Evolutionary conservation across 352 stramenopile genomes (phyloP).

Genomic region (Globisporangium camurandrum): DNA sequence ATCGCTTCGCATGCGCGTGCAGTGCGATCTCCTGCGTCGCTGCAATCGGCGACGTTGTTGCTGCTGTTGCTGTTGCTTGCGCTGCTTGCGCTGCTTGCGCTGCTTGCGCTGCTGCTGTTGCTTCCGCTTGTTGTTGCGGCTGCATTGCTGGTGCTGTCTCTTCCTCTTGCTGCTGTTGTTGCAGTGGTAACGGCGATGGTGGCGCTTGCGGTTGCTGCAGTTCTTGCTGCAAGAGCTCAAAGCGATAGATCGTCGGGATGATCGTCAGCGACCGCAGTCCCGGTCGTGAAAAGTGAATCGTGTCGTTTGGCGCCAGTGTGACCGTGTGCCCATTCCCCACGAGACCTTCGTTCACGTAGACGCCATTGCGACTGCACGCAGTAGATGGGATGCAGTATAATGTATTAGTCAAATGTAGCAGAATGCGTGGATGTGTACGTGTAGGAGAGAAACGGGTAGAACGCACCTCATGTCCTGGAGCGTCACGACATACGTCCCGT

Average conservation of each 20-base stretch:
- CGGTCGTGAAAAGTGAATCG: constrained; percentile 67
- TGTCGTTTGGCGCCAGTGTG: constrained; percentile 30
- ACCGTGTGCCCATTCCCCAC: constrained; percentile 32
- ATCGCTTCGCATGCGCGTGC: too few species aligned
- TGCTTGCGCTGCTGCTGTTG: background rate
- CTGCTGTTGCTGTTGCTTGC: background rate
- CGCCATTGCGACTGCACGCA: constrained; percentile 26
- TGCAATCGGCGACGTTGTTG: too few species aligned
- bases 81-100: background rate
- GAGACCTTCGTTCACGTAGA: constrained; percentile 59
- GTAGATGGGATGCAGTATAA: too few species aligned
- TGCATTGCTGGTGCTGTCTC: background rate
- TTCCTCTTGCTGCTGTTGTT: background rate
- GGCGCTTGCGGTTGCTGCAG: background rate
- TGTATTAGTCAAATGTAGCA: constrained; percentile 15
- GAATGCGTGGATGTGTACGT: background rate
- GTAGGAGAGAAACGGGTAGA: background rate
- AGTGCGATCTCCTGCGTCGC: too few species aligned
- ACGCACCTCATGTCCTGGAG: constrained; percentile 51
- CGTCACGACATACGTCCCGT: constrained; percentile 22
- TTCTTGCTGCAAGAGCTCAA: constrained; percentile 34
- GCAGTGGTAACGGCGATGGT: background rate
- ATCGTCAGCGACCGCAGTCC: constrained; percentile 20
- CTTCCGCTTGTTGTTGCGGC: background rate
- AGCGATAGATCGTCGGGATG: constrained; percentile 45